Conservation (phyloP, 73 alveolate genomes). For the Tetrahymena elliotti region DNA sequence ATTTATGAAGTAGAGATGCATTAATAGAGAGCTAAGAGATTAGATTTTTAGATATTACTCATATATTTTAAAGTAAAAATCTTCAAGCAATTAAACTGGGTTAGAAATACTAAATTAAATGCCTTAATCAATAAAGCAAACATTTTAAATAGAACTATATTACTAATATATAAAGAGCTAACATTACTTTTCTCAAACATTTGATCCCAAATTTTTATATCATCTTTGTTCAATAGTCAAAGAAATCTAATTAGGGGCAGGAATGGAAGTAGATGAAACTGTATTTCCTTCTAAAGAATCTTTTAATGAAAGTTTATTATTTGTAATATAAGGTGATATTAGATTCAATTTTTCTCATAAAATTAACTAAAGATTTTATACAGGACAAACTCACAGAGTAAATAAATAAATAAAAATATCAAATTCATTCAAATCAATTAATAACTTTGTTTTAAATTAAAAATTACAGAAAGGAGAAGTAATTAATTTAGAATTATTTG, state of each 20-base stretch:
- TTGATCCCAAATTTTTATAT: not conserved
- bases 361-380: not conserved
- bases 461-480: not conserved
- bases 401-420: not conserved
- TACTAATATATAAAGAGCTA: not conserved
- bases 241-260: not conserved
- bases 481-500: not conserved
- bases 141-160: not conserved
- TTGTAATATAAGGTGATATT: not conserved
- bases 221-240: not conserved
- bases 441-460: not conserved
- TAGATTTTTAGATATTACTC: not conserved
- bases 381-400: not conserved
- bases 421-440: not conserved
- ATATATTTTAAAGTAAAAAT: not conserved
- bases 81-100: not conserved
- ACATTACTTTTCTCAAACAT: not conserved
- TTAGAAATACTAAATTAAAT: not conserved
- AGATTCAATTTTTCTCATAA: not conserved
- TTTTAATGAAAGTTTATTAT: not conserved
- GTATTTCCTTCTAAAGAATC: not conserved
- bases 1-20: not conserved
- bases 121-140: not conserved
- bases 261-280: not conserved
- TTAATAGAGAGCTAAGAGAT: not conserved